Evolutionary conservation across 1,284 basidiomycete species (phyloP).

Genomic region (Naganishia albida): DNA sequence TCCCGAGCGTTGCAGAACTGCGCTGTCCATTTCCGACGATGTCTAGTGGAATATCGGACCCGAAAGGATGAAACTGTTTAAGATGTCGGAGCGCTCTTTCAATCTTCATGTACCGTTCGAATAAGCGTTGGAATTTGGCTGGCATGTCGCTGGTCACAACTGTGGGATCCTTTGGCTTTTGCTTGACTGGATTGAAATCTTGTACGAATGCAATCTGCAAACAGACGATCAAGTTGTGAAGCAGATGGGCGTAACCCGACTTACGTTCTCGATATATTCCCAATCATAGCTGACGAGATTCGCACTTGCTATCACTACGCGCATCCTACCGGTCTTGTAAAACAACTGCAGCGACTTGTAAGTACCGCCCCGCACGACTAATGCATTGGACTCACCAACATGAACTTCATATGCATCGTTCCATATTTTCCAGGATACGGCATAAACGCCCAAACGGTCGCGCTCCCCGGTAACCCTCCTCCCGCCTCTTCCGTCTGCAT

Average conservation of each 20-base stretch:
- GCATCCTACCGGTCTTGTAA: constrained; percentile 52
- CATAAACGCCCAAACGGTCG: constrained; percentile 19
- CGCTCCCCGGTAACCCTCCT: constrained; percentile 15
- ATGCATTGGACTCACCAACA: constrained; percentile 15
- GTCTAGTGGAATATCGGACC: constrained; percentile 39
- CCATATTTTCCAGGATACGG: constrained; percentile 27
- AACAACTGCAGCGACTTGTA: no score
- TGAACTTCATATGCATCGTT: constrained; percentile 33
- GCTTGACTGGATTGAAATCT: constrained; percentile 41
- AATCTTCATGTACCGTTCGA: constrained; percentile 46
- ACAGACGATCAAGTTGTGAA: background rate
- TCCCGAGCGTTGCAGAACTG: constrained; percentile 25
- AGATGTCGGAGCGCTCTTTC: constrained; percentile 43
- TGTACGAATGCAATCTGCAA: constrained; percentile 52
- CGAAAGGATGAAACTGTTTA: constrained; percentile 39
- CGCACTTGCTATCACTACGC: constrained; percentile 49
- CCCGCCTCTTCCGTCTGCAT: constrained; percentile 24
- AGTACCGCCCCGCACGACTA: no score
- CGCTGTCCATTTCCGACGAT: background rate
- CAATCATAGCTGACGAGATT: constrained; percentile 53
- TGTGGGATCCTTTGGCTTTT: constrained; percentile 19
- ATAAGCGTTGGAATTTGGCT: constrained; percentile 42
- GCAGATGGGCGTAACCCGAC: background rate
- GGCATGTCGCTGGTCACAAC: constrained; percentile 33
- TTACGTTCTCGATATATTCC: constrained; percentile 52